These are phyloP conservation scores for Dothiorella sarmentorum DNA, from an alignment of 2,329 filamentous ascomycete species.

Conservation along the genomic window DNA sequence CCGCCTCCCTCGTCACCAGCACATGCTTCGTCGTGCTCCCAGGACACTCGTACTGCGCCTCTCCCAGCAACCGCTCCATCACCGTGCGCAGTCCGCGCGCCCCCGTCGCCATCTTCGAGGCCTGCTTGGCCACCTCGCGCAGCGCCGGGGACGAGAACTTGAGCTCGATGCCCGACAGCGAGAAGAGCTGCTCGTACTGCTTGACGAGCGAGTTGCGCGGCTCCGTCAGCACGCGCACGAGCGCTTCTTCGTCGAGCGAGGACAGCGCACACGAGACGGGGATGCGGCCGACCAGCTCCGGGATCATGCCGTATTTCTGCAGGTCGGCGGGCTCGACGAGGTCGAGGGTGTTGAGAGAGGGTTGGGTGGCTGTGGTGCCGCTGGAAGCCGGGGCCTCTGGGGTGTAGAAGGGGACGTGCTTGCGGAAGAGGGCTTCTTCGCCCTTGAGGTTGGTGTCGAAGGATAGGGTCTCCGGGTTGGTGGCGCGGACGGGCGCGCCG, in stretches of 20 bases:
- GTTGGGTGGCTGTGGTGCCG: conserved; percentile 32
- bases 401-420: conserved; percentile 56
- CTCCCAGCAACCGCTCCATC: conserved; percentile 45
- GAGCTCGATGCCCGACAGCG: conserved; percentile 71
- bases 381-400: conserved; percentile 25
- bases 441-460: conserved; percentile 57
- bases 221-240: conserved; percentile 87
- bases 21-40: conserved; percentile 45
- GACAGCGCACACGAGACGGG: conserved; percentile 85
- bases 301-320: conserved; percentile 85
- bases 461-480: conserved; percentile 47
- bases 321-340: conserved; percentile 72
- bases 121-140: conserved; percentile 74
- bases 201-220: conserved; percentile 82
- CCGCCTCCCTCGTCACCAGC: conserved; percentile 45
- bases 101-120: conserved; percentile 68
- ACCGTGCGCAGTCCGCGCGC: conserved; percentile 48
- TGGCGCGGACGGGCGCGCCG: conserved; percentile 70
- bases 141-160: conserved; percentile 79
- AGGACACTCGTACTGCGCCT: conserved; percentile 49
- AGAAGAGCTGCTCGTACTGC: conserved; percentile 86
- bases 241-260: conserved; percentile 62
- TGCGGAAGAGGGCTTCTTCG: conserved; percentile 58
- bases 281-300: conserved; percentile 91
- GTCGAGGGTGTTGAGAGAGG: conserved; percentile 58